Evolutionary conservation across 305 asterid species (phyloP), one percentile per base, ranked within the genome.

Genomic region (Rubia balearica): DNA sequence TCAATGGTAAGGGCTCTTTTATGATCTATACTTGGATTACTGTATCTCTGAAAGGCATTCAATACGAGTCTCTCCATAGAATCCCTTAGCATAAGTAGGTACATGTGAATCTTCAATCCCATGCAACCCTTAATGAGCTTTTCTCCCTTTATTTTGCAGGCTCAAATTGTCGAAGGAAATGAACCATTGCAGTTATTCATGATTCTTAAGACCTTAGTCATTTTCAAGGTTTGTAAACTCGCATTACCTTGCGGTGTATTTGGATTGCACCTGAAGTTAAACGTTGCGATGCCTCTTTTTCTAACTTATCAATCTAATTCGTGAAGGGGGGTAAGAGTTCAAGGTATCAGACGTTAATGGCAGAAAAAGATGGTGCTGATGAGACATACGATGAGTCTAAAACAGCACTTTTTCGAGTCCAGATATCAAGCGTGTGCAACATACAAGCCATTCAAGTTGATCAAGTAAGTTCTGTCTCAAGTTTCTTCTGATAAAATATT

Each of bases 371-470:
- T 56, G 85, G 83, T 82, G 77, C 79, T 12, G 95, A 91, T 82
- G 90, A 86, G 74, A 89, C 91, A 56, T 83, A 83, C 73, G 69
- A 84, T 13, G 95, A 85, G 69, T 87, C 83, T 66, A 85, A 82
- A 62, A 77, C 87, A 56, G 93, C 96, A 42, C 72, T 89, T 91
- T 89, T 70, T 88, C 2, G 89, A 77, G 88, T 91, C 73, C 95
- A 91, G 78, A 96, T 96, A 73, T 86, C 85, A 59, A 88, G 90
- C 57, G 79, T 89, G 3, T 84, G 77, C 65, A 84, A 89, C 78
- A 91, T 89, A 95, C 96, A 91, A 83, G 90, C 96, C 75, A 83
- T 91, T 83, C 97, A 91, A 91, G 96, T 89, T 64, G 93, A 89
- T 73, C 91, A 89, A 22, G 97, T 91, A 81, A 80, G 87, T 76